Conservation (phyloP, 257 asterid species). For the Primulina tabacum region DNA sequence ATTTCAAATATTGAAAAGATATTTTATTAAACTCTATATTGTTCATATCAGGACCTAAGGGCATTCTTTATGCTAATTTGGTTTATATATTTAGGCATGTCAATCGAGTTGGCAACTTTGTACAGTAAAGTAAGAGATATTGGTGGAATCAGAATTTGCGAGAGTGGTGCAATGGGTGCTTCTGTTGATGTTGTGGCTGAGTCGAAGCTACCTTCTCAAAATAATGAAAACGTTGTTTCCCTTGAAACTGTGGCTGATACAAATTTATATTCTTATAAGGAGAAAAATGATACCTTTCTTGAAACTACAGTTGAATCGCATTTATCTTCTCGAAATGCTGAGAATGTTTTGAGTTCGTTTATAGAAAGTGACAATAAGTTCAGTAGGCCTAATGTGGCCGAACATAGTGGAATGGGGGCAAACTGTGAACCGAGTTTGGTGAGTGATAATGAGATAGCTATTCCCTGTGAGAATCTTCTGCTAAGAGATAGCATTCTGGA, state of each 20-base stretch:
- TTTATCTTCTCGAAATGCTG: slow-evolving; percentile 35
- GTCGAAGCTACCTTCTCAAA: slow-evolving; percentile 29
- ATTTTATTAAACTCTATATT: neutral
- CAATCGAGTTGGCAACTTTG: slow-evolving; percentile 56
- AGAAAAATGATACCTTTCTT: slow-evolving; percentile 28
- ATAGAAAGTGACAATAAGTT: slow-evolving; percentile 25
- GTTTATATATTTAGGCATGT: slow-evolving; percentile 48
- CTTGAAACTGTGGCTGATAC: slow-evolving; percentile 28
- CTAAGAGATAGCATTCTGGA: slow-evolving; percentile 31
- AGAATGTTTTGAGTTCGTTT: slow-evolving; percentile 26
- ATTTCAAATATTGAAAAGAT: neutral
- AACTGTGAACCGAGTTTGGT: slow-evolving; percentile 28
- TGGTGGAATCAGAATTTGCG: slow-evolving; percentile 44
- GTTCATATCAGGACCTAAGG: neutral
- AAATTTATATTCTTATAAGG: slow-evolving; percentile 31
- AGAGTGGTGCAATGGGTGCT: slow-evolving; percentile 33
- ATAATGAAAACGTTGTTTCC: slow-evolving; percentile 29
- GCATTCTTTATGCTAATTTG: slow-evolving; percentile 18
- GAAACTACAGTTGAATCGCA: slow-evolving; percentile 31
- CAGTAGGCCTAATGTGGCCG: slow-evolving; percentile 24
- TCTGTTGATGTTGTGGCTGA: slow-evolving; percentile 36
- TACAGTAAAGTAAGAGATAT: slow-evolving; percentile 55
- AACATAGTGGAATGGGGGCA: slow-evolving; percentile 28
- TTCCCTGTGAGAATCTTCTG: slow-evolving; percentile 28
- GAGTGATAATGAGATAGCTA: slow-evolving; percentile 32